Percentiles rank a stretch among this genome's conserved stretches.
phyloP scores from a whole-genome alignment of 257 asterid genomes.

The Plantago major region DNA sequence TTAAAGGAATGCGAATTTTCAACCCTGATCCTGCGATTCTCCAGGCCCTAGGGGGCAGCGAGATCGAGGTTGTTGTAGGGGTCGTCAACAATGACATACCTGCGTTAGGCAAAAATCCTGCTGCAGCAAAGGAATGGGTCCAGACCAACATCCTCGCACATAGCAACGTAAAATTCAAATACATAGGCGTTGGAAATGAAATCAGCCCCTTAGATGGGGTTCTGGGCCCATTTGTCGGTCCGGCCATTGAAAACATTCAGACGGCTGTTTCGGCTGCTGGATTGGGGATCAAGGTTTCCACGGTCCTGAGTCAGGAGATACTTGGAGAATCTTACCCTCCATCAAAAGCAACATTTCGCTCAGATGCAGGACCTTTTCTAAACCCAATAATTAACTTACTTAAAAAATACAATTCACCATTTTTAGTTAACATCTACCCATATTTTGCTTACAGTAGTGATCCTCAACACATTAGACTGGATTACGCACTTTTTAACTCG shows the following conservation, averaged over 20 bases:
- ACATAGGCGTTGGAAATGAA: slow-evolving; percentile 39
- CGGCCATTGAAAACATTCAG: slow-evolving; percentile 31
- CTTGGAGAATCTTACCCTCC: slow-evolving; percentile 31
- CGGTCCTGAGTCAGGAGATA: slow-evolving; percentile 19
- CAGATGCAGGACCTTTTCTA: slow-evolving; percentile 5
- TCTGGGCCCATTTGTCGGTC: neutral
- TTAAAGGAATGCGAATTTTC: slow-evolving; percentile 26
- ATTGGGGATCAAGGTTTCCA: slow-evolving; percentile 30
- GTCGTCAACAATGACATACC: slow-evolving; percentile 23
- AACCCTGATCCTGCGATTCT: slow-evolving; percentile 17
- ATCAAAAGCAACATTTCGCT: slow-evolving; percentile 13
- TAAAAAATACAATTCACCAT: slow-evolving; percentile 14
- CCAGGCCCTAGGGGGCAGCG: slow-evolving; percentile 30
- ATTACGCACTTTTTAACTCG: slow-evolving; percentile 21
- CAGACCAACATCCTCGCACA: slow-evolving; percentile 14
- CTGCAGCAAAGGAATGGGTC: slow-evolving; percentile 32
- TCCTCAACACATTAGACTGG: slow-evolving; percentile 9
- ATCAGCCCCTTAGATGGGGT: slow-evolving; percentile 14
- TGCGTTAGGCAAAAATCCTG: slow-evolving; percentile 16
- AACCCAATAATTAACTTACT: slow-evolving; percentile 24
- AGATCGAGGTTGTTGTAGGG: slow-evolving; percentile 27
- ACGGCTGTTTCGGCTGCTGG: slow-evolving; percentile 13
- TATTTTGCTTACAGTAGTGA: slow-evolving; percentile 19
- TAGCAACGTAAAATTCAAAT: slow-evolving; percentile 26
- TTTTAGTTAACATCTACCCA: slow-evolving; percentile 35